Evolutionary conservation across 192 early-diverging fungal genomes (phyloP).

Genomic region (Gaertneriomyces semiglobifer): DNA sequence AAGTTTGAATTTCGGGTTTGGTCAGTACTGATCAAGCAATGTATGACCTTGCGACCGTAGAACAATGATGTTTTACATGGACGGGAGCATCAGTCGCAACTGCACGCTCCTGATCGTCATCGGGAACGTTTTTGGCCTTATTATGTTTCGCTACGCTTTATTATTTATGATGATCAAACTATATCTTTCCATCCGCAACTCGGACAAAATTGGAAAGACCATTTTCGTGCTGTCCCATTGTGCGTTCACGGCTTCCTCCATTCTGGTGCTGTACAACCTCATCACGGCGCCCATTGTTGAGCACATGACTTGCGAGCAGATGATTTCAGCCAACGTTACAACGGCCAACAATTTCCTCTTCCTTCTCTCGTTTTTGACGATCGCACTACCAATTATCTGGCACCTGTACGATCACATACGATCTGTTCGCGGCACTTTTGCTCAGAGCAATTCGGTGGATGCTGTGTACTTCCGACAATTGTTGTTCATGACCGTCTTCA

Average conservation of each 20-base stretch:
- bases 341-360: constrained; percentile 21
- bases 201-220: background rate
- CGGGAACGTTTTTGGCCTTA: constrained; percentile 23
- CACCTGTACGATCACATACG: constrained; percentile 7
- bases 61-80: constrained; percentile 28
- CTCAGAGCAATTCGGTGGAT: background rate
- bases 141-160: constrained; percentile 13
- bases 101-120: constrained; percentile 16
- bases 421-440: background rate
- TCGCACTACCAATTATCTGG: constrained; percentile 14
- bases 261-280: constrained; percentile 14
- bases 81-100: constrained; percentile 11
- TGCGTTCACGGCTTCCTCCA: background rate
- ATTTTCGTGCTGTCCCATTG: background rate
- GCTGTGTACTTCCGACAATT: background rate
- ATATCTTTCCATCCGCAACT: background rate
- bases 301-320: background rate
- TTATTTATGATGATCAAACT: background rate
- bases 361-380: constrained; percentile 1
- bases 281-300: constrained; percentile 11
- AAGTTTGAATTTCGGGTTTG: too few species aligned
- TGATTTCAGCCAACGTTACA: constrained; percentile 1
- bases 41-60: constrained; percentile 8
- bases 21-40: too few species aligned
- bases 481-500: background rate